These are phyloP conservation scores for Scutellaria barbata DNA, from an alignment of 257 asterid genomes.

Conservation along the genomic window DNA sequence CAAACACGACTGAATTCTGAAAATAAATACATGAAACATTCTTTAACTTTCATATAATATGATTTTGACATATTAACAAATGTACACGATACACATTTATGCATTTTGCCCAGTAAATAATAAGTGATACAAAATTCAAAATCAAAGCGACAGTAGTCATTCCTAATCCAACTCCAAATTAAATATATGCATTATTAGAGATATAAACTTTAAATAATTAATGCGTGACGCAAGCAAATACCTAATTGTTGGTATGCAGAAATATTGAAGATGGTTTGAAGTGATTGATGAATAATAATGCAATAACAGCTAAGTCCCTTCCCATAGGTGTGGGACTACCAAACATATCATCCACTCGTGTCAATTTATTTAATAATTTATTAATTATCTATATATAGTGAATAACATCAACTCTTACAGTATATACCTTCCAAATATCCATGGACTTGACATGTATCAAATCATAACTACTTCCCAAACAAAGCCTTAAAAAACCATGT, in stretches of 20 bases:
- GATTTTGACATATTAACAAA: no score
- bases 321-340: conserved; percentile 36
- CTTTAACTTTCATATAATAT: no score
- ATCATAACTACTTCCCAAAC: conserved; percentile 14
- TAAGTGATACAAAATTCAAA: not conserved
- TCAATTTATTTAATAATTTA: conserved; percentile 6
- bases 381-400: not conserved
- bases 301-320: conserved; percentile 28
- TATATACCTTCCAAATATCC: conserved; percentile 13
- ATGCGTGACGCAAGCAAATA: conserved; percentile 20
- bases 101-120: no score
- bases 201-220: not conserved
- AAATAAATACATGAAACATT: no score
- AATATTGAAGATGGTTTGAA: not conserved
- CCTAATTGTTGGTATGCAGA: conserved; percentile 9
- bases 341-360: conserved; percentile 35
- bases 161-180: no score
- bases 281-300: conserved; percentile 16
- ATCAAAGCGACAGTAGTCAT: no score
- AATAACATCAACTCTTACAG: not conserved
- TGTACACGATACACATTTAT: no score
- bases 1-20: no score
- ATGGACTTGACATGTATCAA: not conserved
- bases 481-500: not conserved
- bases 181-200: not conserved